Evolutionary conservation across 2,329 filamentous ascomycete species (phyloP), one percentile per base, ranked within the genome.

Genomic region (Scytalidium lignicola): DNA sequence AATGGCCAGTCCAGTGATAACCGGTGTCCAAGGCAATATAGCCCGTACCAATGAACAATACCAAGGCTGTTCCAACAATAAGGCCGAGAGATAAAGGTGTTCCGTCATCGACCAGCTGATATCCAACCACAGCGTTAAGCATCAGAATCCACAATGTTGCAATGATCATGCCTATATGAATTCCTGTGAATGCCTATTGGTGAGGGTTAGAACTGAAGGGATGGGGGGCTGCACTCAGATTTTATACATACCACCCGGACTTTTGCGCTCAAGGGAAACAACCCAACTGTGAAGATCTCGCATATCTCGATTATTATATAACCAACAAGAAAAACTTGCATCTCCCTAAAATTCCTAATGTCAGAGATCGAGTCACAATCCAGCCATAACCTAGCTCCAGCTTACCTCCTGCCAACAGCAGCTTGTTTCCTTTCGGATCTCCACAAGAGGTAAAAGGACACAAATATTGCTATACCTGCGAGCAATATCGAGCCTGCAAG

Each of bases 11-110:
- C 83, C 88, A 97, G 56, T 75, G 73, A 65, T 90, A 91, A 15
- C 87, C 92, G 1, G 92, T 97, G 66, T 99, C 93, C 54, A 99
- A 84, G 12, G 90, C 88, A 63, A 99, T 95, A 67, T 96, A 99
- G 28, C 91, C 92, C 1, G 91, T 95, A 50, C 93, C 93, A 54
- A 97, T 74, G 62, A 97, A 88, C 48, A 97, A 73, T 13, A 81
- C 72, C 10, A 75, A 69, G 0, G 86, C 85, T 13, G 92, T 96
- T 40, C 72, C 72, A 45, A 85, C 54, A 47, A 95, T 82, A 3
- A 97, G 76, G 5, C 80, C 86, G 13, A 97, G 63, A 0, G 92
- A 97, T 20, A 95, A 68, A 1, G 86, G 77, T 1, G 93, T 99
- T 43, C 93, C 93, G 60, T 99, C 93, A 58, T 99, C 93, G 41